Evolutionary conservation across 164 flowering plant genomes (phyloP), one percentile per base, ranked within the genome.

Genomic region (Berberis thunbergii): DNA sequence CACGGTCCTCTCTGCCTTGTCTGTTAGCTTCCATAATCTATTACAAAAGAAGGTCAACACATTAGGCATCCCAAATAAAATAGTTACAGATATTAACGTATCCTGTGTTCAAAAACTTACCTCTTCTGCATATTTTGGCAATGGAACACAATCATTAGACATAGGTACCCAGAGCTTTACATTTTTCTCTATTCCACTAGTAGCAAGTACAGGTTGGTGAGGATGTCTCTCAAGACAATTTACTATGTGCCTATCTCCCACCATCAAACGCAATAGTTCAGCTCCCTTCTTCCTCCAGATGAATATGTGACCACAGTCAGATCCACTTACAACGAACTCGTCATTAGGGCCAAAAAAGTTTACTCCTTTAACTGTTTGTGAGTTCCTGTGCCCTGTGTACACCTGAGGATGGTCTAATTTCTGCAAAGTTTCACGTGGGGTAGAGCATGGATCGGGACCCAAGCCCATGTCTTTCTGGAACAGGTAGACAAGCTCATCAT

Each of bases 281-380:
- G 69, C 82, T 12, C 81, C 84, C 55, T 72, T 84, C 77, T 88
- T 86, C 79, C 70, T 78, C 92, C 92, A 88, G 2, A 85, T 80
- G 70, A 81, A 88, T 50, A 88, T 77, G 57, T 74, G 87, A 61
- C 92, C 92, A 62, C 92, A 86, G 69, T 88, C 92, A 13, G 96
- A 88, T 10, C 96, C 96, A 70, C 96, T 85, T 66, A 83, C 40
- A 44, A 86, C 82, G 69, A 86, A 88, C 60, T 86, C 90, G 62
- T 75, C 80, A 57, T 67, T 73, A 6, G 88, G 90, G 50, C 96
- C 92, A 69, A 84, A 86, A 73, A 86, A 88, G 57, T 71, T 78
- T 58, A 85, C 92, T 4, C 96, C 89, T 72, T 86, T 86, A 39
- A 85, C 81, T 3, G 89, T 86, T 54, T 72, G 70, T 26, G 81